Conservation (phyloP, 2,329 filamentous ascomycete species). For the Venturia nashicola region DNA sequence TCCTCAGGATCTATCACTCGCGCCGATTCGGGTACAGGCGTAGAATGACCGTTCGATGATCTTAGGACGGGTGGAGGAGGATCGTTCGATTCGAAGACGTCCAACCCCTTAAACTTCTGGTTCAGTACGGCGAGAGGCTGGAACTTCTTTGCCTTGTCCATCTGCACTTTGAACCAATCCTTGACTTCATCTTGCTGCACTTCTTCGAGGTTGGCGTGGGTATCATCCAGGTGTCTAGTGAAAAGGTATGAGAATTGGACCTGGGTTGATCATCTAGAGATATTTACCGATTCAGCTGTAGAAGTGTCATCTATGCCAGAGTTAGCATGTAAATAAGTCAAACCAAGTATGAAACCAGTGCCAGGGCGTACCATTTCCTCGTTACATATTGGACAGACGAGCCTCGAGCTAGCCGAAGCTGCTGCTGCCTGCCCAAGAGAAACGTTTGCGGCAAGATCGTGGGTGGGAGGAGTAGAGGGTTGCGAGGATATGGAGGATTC, state of each 20-base stretch:
- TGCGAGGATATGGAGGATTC: constrained; percentile 69
- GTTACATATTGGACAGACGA: constrained; percentile 94
- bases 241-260: constrained; percentile 8
- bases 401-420: constrained; percentile 48
- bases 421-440: constrained; percentile 50
- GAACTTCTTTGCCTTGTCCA: constrained; percentile 84
- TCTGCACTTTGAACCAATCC: constrained; percentile 93
- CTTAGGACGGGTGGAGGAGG: background rate
- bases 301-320: constrained; percentile 58
- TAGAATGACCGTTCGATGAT: constrained; percentile 23
- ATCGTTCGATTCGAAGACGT: constrained; percentile 90
- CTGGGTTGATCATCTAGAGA: constrained; percentile 7
- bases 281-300: constrained; percentile 62
- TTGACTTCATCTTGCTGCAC: constrained; percentile 88
- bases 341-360: background rate
- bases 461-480: constrained; percentile 51
- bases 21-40: constrained; percentile 17
- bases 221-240: constrained; percentile 67
- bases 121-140: constrained; percentile 85
- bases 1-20: constrained; percentile 65
- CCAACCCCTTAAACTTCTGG: constrained; percentile 82
- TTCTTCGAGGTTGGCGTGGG: constrained; percentile 78
- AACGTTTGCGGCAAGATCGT: constrained; percentile 73
- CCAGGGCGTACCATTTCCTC: constrained; percentile 72
- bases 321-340: constrained; percentile 13